These are phyloP conservation scores for Penicillium sp. DNA, from an alignment of 2,329 filamentous ascomycete species.

Conservation along the genomic window DNA sequence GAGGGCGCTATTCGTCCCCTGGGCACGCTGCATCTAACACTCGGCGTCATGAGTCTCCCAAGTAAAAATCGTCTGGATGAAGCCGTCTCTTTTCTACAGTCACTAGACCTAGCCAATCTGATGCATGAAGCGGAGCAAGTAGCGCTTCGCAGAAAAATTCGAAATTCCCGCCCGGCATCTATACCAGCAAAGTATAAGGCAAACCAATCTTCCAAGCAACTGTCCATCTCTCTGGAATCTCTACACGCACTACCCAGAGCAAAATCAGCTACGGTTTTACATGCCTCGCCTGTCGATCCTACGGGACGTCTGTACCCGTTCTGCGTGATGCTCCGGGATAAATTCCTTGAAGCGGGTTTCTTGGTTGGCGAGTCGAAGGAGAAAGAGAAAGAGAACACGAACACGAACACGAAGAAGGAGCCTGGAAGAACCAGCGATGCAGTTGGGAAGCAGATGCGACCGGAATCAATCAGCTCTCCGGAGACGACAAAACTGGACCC, in stretches of 20 bases:
- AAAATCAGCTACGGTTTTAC: slow-evolving; percentile 40
- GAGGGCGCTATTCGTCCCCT: slow-evolving; percentile 69
- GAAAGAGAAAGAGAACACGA: neutral
- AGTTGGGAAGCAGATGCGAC: neutral
- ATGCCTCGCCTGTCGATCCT: slow-evolving; percentile 40
- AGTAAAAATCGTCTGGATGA: slow-evolving; percentile 49
- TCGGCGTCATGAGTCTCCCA: slow-evolving; percentile 78
- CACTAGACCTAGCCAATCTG: slow-evolving; percentile 45
- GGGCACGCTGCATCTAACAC: slow-evolving; percentile 79
- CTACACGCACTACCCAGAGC: slow-evolving; percentile 39
- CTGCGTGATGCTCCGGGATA: slow-evolving; percentile 40
- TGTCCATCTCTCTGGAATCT: slow-evolving; percentile 40
- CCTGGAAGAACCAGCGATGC: neutral
- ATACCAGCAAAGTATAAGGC: neutral
- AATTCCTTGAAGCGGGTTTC: slow-evolving; percentile 47
- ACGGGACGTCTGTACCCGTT: slow-evolving; percentile 45
- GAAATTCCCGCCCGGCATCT: neutral
- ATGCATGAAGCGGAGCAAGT: slow-evolving; percentile 37
- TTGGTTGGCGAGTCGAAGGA: slow-evolving; percentile 25
- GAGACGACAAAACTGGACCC: neutral
- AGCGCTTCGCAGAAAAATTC: slow-evolving; percentile 4
- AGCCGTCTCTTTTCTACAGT: slow-evolving; percentile 47
- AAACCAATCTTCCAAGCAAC: neutral
- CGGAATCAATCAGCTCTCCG: neutral
- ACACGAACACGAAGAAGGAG: neutral